Evolutionary conservation across 2,329 filamentous ascomycete species (phyloP).

Genomic region (Ophiostoma tasmaniense): DNA sequence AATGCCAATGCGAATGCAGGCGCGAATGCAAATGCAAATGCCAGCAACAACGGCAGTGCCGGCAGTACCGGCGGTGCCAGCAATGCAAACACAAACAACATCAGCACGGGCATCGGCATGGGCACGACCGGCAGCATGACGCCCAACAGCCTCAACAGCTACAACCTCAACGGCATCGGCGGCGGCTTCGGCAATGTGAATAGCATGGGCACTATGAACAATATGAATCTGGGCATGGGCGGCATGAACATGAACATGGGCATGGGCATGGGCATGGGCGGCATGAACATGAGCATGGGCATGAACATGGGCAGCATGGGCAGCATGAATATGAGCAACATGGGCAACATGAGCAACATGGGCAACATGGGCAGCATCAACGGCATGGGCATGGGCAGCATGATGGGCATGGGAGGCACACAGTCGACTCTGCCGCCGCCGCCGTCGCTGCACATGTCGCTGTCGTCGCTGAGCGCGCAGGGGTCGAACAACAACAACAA

Average conservation of each 20-base stretch:
- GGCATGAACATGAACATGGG: conserved; percentile 3
- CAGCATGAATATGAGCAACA: neutral
- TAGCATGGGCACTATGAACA: neutral
- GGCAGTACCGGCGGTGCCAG: neutral
- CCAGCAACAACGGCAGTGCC: neutral
- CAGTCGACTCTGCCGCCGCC: neutral
- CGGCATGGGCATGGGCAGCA: conserved; percentile 14
- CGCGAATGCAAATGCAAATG: no score
- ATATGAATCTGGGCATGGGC: neutral
- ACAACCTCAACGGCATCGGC: neutral
- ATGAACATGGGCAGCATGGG: conserved; percentile 42
- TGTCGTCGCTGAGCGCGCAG: neutral
- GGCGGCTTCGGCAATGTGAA: conserved; percentile 24
- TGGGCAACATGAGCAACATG: neutral
- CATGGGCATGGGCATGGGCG: conserved; percentile 20
- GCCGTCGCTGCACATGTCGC: conserved; percentile 3
- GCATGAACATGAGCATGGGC: conserved; percentile 1
- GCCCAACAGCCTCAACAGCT: neutral
- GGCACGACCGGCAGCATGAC: neutral
- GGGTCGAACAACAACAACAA: neutral
- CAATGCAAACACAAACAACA: neutral
- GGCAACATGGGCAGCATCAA: neutral
- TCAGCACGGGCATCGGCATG: neutral
- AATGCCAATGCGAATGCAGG: no score
- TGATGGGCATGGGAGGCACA: neutral